phyloP scores from a whole-genome alignment of 805 yeast species.

The Priceomyces castillae region DNA sequence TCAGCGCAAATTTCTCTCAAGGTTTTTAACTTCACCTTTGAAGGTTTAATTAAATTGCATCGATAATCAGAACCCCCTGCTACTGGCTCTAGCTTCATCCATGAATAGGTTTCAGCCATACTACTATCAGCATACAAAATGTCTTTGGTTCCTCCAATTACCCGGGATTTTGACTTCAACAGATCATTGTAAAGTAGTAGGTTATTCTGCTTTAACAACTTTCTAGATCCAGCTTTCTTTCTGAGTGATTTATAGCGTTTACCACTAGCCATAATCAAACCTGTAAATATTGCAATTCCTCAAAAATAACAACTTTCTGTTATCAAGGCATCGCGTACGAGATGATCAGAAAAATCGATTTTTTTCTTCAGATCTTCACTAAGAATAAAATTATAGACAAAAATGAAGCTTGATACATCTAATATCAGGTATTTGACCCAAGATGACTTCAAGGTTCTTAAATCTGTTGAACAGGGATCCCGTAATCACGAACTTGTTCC shows the following conservation, averaged over 20 bases:
- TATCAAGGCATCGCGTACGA: constrained; percentile 3
- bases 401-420: constrained; percentile 87
- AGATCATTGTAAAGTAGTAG: too few species aligned
- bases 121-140: constrained; percentile 5
- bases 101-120: constrained; percentile 14
- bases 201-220: too few species aligned
- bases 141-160: constrained; percentile 6
- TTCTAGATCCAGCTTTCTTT: not conserved
- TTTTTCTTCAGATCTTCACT: not conserved
- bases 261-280: too few species aligned
- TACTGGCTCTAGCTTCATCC: constrained; percentile 13
- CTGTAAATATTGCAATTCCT: too few species aligned
- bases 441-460: constrained; percentile 86
- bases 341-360: constrained; percentile 1
- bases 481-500: constrained; percentile 95
- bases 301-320: not conserved
- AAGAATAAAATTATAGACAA: constrained; percentile 9
- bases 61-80: not conserved
- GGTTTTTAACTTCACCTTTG: constrained; percentile 8
- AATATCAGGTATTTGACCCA: constrained; percentile 91
- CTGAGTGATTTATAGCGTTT: not conserved
- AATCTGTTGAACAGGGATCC: constrained; percentile 88
- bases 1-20: constrained; percentile 26
- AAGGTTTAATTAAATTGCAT: too few species aligned
- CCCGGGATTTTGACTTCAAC: not conserved